These are phyloP conservation scores for Wickerhamiella occidentalis DNA, from an alignment of 805 yeast species.

Conservation along the genomic window DNA sequence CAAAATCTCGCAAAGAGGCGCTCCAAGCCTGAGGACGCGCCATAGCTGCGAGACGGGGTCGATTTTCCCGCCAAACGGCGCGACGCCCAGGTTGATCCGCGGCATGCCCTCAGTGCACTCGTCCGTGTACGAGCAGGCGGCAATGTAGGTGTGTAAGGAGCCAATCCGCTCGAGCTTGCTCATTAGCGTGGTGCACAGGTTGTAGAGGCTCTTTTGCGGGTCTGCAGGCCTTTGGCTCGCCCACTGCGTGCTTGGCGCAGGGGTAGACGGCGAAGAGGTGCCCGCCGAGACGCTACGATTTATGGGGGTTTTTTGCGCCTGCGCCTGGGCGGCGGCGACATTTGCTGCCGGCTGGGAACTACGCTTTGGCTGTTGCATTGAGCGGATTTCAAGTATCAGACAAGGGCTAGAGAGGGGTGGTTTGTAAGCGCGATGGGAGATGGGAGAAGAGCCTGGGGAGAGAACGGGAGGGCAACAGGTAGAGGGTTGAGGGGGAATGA, in stretches of 20 bases:
- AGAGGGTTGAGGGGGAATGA: too few species aligned
- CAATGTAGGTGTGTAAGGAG: slow-evolving; percentile 54
- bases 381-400: slow-evolving; percentile 2
- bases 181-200: slow-evolving; percentile 48
- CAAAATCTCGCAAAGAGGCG: slow-evolving; percentile 77
- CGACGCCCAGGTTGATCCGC: slow-evolving; percentile 43
- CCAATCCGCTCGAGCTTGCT: slow-evolving; percentile 45
- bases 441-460: too few species aligned
- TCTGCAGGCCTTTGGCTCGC: slow-evolving; percentile 21
- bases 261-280: slow-evolving; percentile 14
- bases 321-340: not conserved
- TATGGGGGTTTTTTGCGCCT: not conserved
- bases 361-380: slow-evolving; percentile 11
- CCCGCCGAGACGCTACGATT: slow-evolving; percentile 11
- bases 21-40: slow-evolving; percentile 81
- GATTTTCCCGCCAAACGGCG: slow-evolving; percentile 42
- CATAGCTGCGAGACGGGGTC: slow-evolving; percentile 92
- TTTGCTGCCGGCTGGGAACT: slow-evolving; percentile 5
- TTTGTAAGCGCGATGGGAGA: not conserved
- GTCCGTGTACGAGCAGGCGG: slow-evolving; percentile 35
- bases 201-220: slow-evolving; percentile 56
- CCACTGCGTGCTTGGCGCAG: slow-evolving; percentile 19
- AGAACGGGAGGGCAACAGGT: too few species aligned
- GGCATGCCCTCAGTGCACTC: slow-evolving; percentile 25
- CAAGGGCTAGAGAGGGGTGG: slow-evolving; percentile 3